Percentiles rank a stretch among this genome's conserved stretches.
These are phyloP conservation scores for Abortiporus biennis DNA, from an alignment of 1,284 basidiomycete species.

Conservation along the genomic window DNA sequence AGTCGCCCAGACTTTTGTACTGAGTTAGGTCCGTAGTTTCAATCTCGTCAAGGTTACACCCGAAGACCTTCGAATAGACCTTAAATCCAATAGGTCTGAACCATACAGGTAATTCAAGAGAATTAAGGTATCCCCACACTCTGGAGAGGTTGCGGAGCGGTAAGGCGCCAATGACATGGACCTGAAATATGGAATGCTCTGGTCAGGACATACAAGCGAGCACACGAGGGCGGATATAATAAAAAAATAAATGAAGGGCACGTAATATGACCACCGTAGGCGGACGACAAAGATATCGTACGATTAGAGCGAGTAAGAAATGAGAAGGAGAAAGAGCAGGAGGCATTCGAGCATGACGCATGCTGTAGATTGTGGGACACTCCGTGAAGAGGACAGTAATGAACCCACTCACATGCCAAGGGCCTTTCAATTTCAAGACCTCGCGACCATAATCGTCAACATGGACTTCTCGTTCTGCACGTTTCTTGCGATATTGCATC, in stretches of 20 bases:
- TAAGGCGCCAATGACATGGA: slow-evolving; percentile 92
- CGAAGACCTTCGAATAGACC: slow-evolving; percentile 84
- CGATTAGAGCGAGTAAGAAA: no score
- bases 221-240: neutral
- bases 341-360: neutral
- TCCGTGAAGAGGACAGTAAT: no score
- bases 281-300: no score
- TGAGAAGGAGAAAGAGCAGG: no score
- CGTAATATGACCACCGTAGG: no score
- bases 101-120: slow-evolving; percentile 90
- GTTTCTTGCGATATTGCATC: slow-evolving; percentile 73
- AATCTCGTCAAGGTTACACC: slow-evolving; percentile 92
- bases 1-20: slow-evolving; percentile 86
- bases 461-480: slow-evolving; percentile 52
- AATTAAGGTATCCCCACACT: slow-evolving; percentile 95
- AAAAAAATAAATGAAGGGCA: neutral
- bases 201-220: neutral
- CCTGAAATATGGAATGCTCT: no score
- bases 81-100: slow-evolving; percentile 85
- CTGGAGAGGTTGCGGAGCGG: slow-evolving; percentile 92
- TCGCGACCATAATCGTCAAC: slow-evolving; percentile 72
- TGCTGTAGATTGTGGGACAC: neutral
- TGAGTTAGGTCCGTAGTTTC: slow-evolving; percentile 71
- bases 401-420: slow-evolving; percentile 96
- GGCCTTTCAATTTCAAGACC: slow-evolving; percentile 77